Evolutionary conservation across 164 flowering plant species (phyloP).

Genomic region (Liquidambar formosana): DNA sequence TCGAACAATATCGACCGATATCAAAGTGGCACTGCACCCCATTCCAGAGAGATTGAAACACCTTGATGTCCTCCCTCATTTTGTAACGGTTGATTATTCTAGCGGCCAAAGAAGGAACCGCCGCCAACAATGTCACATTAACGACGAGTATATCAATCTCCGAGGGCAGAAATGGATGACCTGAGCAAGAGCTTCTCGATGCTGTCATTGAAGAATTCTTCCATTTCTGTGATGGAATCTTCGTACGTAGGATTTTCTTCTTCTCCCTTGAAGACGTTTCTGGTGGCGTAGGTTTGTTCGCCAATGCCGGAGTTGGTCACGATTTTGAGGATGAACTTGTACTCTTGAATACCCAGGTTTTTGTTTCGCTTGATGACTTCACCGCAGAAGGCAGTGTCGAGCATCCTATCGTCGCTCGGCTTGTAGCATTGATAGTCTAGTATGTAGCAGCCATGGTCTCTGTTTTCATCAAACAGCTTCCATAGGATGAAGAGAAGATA

Average conservation of each 20-base stretch:
- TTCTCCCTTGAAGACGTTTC: slow-evolving; percentile 38
- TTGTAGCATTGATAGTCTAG: slow-evolving; percentile 25
- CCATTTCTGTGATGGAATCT: slow-evolving; percentile 53
- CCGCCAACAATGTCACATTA: slow-evolving; percentile 56
- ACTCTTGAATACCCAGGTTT: slow-evolving; percentile 20
- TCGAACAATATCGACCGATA: slow-evolving; percentile 44
- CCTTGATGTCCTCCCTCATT: slow-evolving; percentile 51
- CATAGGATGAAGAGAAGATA: not conserved
- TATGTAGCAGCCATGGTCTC: slow-evolving; percentile 24
- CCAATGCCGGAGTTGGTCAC: slow-evolving; percentile 71
- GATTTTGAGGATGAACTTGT: slow-evolving; percentile 26
- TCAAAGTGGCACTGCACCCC: slow-evolving; percentile 75
- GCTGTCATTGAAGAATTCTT: slow-evolving; percentile 53
- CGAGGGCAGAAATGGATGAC: slow-evolving; percentile 31
- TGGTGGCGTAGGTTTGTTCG: slow-evolving; percentile 64
- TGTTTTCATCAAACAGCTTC: not conserved
- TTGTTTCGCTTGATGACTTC: slow-evolving; percentile 24
- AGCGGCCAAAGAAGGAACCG: slow-evolving; percentile 43
- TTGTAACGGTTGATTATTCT: slow-evolving; percentile 56
- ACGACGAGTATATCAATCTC: slow-evolving; percentile 65
- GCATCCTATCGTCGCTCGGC: slow-evolving; percentile 27
- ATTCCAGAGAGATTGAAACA: slow-evolving; percentile 60
- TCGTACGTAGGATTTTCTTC: slow-evolving; percentile 37
- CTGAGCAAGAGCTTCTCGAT: slow-evolving; percentile 36
- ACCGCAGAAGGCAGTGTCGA: slow-evolving; percentile 25